Evolutionary conservation across 139 green algal species (phyloP).

Genomic region (Pleodorina starrii): DNA sequence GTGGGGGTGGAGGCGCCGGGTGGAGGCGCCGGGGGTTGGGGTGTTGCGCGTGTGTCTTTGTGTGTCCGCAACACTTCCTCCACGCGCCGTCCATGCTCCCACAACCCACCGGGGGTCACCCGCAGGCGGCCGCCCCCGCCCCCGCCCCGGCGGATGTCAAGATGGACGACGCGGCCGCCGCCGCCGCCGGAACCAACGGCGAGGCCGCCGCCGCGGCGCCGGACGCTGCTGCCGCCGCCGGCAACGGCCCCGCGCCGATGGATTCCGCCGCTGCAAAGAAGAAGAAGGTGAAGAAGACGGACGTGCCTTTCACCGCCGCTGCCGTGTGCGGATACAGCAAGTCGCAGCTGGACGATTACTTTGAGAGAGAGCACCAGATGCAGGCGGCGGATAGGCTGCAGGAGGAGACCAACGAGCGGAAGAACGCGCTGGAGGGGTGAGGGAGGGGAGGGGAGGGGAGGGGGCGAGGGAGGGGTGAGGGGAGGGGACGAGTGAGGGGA

Average conservation of each 20-base stretch:
- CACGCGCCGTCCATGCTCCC: too few species aligned
- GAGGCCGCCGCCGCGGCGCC: slow-evolving; percentile 48
- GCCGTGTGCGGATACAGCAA: slow-evolving; percentile 34
- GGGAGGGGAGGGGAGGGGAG: too few species aligned
- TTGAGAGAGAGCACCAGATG: slow-evolving; percentile 74
- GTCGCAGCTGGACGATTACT: slow-evolving; percentile 60
- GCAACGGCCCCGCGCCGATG: slow-evolving; percentile 63
- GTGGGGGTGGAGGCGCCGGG: too few species aligned
- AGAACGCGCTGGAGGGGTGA: slow-evolving; percentile 94
- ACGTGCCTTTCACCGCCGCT: slow-evolving; percentile 63
- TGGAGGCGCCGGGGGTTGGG: too few species aligned
- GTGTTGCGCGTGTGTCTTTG: too few species aligned
- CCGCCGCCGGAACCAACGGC: slow-evolving; percentile 43
- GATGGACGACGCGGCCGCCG: slow-evolving; percentile 58
- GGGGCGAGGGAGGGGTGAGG: too few species aligned
- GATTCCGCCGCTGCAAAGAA: slow-evolving; percentile 71
- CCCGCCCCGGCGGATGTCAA: slow-evolving; percentile 45
- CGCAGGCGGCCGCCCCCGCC: too few species aligned
- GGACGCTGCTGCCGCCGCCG: slow-evolving; percentile 46
- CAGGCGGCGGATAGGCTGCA: slow-evolving; percentile 84
- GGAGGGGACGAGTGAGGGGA: too few species aligned
- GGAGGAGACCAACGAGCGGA: slow-evolving; percentile 96
- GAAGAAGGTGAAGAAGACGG: slow-evolving; percentile 75
- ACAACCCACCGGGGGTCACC: too few species aligned
- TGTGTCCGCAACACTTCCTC: too few species aligned